These are phyloP conservation scores for Lepidium didymum DNA, from an alignment of 345 rosid genomes.

Conservation along the genomic window DNA sequence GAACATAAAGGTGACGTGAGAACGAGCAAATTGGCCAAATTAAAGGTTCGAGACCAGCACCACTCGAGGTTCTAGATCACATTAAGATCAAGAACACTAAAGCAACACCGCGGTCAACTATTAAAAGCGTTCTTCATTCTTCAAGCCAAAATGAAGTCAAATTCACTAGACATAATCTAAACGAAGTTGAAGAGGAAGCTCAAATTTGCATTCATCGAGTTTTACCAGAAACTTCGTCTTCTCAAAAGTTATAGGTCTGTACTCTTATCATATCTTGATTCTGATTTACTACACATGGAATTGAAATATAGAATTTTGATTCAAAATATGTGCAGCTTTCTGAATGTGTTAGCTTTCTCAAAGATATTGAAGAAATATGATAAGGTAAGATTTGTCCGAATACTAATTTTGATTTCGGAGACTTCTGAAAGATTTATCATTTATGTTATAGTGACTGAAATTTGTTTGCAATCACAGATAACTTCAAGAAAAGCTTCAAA, in stretches of 20 bases:
- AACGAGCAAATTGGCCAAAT: not conserved
- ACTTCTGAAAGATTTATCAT: not conserved
- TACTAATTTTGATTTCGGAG: not conserved
- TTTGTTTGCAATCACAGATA: conserved; percentile 13
- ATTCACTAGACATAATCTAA: conserved; percentile 46
- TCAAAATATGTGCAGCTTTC: conserved; percentile 27
- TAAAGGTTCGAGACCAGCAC: conserved; percentile 35
- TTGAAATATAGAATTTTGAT: too few relatives aligned
- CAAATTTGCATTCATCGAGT: conserved; percentile 46
- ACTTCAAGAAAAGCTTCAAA: conserved; percentile 31
- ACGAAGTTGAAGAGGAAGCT: conserved; percentile 44
- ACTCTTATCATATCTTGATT: not conserved
- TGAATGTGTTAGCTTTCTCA: conserved; percentile 48
- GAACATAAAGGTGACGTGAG: not conserved
- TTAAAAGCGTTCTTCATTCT: conserved; percentile 36
- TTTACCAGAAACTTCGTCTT: conserved; percentile 65
- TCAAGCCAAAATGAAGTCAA: conserved; percentile 32
- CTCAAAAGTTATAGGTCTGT: conserved; percentile 52
- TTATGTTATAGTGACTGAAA: not conserved
- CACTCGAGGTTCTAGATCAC: conserved; percentile 37
- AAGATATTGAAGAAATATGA: conserved; percentile 74
- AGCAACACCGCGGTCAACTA: conserved; percentile 58
- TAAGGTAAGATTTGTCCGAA: conserved; percentile 27
- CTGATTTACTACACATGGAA: not conserved
- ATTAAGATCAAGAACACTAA: conserved; percentile 40